Base-by-base conservation (phyloP, 225 moss, liverwort and hornwort genomes). In the Polytrichum formosum region DNA sequence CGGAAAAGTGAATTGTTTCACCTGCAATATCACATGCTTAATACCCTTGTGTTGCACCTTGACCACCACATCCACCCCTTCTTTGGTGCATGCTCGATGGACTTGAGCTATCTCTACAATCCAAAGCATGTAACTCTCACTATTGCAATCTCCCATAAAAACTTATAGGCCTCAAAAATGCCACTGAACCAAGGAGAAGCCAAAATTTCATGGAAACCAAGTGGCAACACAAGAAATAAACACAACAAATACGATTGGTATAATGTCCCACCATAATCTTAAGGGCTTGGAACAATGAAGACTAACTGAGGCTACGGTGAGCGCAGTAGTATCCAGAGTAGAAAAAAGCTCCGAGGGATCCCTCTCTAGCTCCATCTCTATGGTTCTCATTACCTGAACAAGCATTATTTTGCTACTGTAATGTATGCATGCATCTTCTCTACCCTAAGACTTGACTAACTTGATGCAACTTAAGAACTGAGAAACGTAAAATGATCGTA, bases 41-140 rank as follows among this genome's bases (percentile, higher is more conserved):
- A 96, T 92, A 65, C 91, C 96, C 61, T 87, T 72, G 67, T 96
- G 96, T 56, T 96, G 96, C 25, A 96, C 87, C 70, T 96, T 96
- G 67, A 96, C 93, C 70, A 96, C 96, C 19, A 96, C 85, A 63
- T 91, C 84, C 61, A 81, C 46, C 63, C 96, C 96, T 4, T 93
- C 91, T 70, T 81, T 92, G 10, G 93, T 93, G 69, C 82, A 80
- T 79, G 96, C 93, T 75, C 82, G 87, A 74, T 96, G 96, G 55
- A 96, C 96, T 82, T 96, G 96, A 46, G 93, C 96, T 83, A 96
- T 96, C 96, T 96, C 91, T 23, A 54, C 55, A 63, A 18, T 67
- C 31, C 63, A 58, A 55, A 17, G 35, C 56, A 55, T 22, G 16
- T 6, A 61, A n/a, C n/a, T n/a, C n/a, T 66, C 30, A 66, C 2